phyloP scores from a whole-genome alignment of 2,329 filamentous ascomycete genomes.

The Sporothrix dimorphospora region DNA sequence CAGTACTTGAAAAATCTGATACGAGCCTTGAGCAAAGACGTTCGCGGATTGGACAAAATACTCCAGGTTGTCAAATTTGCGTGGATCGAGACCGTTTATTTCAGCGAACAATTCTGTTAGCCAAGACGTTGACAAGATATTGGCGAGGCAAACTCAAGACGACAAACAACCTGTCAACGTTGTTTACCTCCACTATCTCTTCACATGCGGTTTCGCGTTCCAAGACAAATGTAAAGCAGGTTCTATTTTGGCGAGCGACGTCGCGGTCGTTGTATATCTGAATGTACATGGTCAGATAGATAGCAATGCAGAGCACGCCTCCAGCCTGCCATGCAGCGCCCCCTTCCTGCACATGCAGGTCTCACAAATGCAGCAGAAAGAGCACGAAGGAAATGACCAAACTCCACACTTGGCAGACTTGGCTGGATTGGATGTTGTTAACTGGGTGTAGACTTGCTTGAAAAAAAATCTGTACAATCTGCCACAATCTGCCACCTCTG shows the following conservation, averaged over 20 bases:
- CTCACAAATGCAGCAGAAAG: neutral
- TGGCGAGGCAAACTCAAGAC: neutral
- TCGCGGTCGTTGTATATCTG: neutral
- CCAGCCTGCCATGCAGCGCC: neutral
- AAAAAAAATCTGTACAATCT: constrained; percentile 1
- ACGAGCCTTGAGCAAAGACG: neutral
- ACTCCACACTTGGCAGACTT: neutral
- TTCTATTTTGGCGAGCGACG: neutral
- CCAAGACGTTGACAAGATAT: neutral
- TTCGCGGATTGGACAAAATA: neutral
- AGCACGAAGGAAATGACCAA: neutral
- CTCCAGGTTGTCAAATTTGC: neutral
- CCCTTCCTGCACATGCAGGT: constrained; percentile 6
- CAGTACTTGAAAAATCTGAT: neutral
- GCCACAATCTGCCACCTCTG: neutral
- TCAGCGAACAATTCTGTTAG: constrained; percentile 4
- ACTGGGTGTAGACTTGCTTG: too few species aligned
- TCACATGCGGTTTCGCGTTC: neutral
- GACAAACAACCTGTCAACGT: neutral
- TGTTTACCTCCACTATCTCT: neutral
- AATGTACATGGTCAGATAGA: neutral
- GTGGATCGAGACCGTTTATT: neutral
- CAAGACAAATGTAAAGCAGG: neutral
- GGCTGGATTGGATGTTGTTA: neutral
- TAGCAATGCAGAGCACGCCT: neutral